A percentile compares a stretch with the other conserved stretches of the same genome.
These are phyloP conservation scores for Colletotrichum scovillei DNA, from an alignment of 2,329 filamentous ascomycete genomes.

Conservation along the genomic window DNA sequence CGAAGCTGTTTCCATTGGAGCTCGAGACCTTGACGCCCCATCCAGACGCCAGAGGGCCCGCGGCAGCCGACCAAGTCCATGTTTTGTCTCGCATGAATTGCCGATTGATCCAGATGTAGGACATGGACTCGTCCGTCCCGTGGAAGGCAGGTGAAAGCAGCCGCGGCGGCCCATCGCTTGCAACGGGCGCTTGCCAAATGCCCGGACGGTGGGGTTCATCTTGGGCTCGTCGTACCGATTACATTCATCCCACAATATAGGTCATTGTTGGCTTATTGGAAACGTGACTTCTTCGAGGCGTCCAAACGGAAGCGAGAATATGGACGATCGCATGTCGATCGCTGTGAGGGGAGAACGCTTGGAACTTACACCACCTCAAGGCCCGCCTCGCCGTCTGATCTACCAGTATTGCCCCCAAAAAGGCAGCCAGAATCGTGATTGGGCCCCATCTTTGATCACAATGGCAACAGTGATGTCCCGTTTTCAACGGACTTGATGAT, in stretches of 20 bases:
- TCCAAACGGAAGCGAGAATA: constrained; percentile 2
- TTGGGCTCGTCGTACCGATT: not conserved
- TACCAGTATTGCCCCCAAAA: not conserved
- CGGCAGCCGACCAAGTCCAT: not conserved
- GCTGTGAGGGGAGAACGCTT: constrained; percentile 1
- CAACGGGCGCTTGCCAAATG: not conserved
- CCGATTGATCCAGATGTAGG: not conserved
- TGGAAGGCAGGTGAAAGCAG: not conserved
- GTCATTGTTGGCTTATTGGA: not conserved
- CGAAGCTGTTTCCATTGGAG: not conserved
- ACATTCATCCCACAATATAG: not conserved
- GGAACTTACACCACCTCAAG: not conserved
- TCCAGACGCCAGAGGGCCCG: not conserved
- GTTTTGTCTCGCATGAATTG: not conserved
- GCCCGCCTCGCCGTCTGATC: constrained; percentile 2
- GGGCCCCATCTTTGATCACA: not conserved
- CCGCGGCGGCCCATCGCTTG: not conserved
- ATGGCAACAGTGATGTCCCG: not conserved
- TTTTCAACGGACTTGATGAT: not conserved
- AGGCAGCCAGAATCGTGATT: not conserved
- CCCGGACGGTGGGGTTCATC: not conserved
- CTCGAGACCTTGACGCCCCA: not conserved
- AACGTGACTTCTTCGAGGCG: not conserved
- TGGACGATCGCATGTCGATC: constrained; percentile 30
- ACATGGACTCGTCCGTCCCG: not conserved